Conservation (phyloP, 768 basidiomycete species). For the Podaxis sp. region DNA sequence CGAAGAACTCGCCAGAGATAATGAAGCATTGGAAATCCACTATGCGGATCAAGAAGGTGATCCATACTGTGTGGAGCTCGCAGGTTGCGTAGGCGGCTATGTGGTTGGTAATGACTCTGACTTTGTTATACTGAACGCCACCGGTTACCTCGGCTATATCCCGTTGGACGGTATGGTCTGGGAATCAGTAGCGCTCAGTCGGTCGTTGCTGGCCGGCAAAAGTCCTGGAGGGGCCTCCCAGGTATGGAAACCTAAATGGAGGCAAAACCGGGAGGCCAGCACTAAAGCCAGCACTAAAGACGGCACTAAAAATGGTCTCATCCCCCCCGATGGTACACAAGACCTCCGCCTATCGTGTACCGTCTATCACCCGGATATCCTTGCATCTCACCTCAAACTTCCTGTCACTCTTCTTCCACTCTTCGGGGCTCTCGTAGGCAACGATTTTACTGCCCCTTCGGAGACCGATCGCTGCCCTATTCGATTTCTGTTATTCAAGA, state of each 20-base stretch:
- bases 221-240: slow-evolving; percentile 48
- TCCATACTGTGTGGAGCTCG: slow-evolving; percentile 81
- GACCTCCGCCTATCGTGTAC: slow-evolving; percentile 51
- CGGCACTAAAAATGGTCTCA: slow-evolving; percentile 34
- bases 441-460: slow-evolving; percentile 65
- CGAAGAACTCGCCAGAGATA: slow-evolving; percentile 29
- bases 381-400: slow-evolving; percentile 66
- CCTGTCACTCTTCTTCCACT: slow-evolving; percentile 74
- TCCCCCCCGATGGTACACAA: slow-evolving; percentile 49
- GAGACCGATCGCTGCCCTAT: slow-evolving; percentile 47
- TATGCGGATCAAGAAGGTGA: slow-evolving; percentile 84
- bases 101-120: slow-evolving; percentile 82
- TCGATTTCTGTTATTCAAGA: slow-evolving; percentile 68
- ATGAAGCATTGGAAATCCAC: slow-evolving; percentile 48
- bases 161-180: slow-evolving; percentile 77
- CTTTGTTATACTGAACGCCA: slow-evolving; percentile 73
- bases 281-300: slow-evolving; percentile 16
- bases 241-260: slow-evolving; percentile 51
- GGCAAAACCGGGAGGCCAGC: slow-evolving; percentile 35
- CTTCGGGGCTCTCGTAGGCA: slow-evolving; percentile 78
- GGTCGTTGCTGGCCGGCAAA: slow-evolving; percentile 31
- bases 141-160: slow-evolving; percentile 76
- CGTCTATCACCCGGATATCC: slow-evolving; percentile 56
- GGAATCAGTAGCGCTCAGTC: slow-evolving; percentile 33
- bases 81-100: slow-evolving; percentile 68